phyloP scores from a whole-genome alignment of 495 filamentous ascomycete genomes.

The Trichoderma gamsii region DNA sequence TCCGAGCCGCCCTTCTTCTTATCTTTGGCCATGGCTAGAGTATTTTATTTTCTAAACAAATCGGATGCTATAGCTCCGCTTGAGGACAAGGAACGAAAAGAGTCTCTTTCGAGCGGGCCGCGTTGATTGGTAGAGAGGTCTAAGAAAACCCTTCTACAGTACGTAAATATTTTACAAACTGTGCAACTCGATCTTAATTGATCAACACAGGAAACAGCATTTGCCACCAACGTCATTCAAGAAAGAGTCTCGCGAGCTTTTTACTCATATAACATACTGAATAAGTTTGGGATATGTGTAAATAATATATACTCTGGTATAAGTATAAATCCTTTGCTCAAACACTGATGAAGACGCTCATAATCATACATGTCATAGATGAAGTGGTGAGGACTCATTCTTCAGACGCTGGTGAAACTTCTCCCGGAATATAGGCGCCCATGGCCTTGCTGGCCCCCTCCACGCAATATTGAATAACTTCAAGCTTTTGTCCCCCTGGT shows the following conservation, averaged over 20 bases:
- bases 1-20: slow-evolving; percentile 15
- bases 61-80: neutral
- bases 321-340: neutral
- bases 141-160: neutral
- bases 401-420: neutral
- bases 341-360: neutral
- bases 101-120: neutral
- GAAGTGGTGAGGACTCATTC: neutral
- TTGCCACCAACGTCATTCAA: neutral
- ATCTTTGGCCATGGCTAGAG: slow-evolving; percentile 15
- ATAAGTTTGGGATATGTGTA: too few relatives aligned
- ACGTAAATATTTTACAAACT: neutral
- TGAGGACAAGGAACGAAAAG: neutral
- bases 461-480: slow-evolving; percentile 87
- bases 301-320: neutral
- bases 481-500: slow-evolving; percentile 40
- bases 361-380: neutral
- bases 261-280: neutral
- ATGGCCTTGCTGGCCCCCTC: slow-evolving; percentile 79
- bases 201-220: neutral
- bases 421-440: slow-evolving; percentile 45
- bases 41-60: neutral
- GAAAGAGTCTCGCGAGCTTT: neutral
- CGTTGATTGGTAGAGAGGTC: neutral
- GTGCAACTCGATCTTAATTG: neutral